A percentile compares a stretch with the other conserved stretches of the same genome.
phyloP scores from a whole-genome alignment of 2,329 filamentous ascomycete species.

The Cercospora sp. region DNA sequence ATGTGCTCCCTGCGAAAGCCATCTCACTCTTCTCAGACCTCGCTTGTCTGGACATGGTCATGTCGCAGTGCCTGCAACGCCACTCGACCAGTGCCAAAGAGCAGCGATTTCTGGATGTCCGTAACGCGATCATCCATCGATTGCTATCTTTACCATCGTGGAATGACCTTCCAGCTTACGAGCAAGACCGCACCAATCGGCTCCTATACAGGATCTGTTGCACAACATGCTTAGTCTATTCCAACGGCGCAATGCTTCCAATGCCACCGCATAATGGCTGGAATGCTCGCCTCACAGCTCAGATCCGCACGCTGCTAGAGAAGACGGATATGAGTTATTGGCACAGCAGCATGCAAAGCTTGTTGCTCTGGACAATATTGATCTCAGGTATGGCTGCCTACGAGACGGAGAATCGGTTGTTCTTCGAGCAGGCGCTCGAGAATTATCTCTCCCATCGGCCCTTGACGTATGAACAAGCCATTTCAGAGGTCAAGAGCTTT shows the following conservation, averaged over 20 bases:
- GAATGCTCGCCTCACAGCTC: not conserved
- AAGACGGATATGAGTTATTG: not conserved
- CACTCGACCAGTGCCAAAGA: not conserved
- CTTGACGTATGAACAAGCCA: not conserved
- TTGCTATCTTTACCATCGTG: not conserved
- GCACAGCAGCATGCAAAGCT: not conserved
- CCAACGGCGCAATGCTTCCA: not conserved
- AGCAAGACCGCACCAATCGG: not conserved
- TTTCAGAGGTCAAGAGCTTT: not conserved
- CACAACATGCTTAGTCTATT: not conserved
- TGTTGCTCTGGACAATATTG: not conserved
- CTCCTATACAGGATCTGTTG: not conserved
- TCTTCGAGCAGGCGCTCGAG: not conserved
- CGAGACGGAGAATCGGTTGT: not conserved
- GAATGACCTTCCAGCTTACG: not conserved
- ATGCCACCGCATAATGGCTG: not conserved
- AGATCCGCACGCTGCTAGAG: not conserved
- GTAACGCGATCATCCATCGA: not conserved
- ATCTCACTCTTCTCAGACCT: not conserved
- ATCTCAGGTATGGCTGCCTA: not conserved
- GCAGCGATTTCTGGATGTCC: not conserved
- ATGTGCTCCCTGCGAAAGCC: not conserved
- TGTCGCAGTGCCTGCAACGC: not conserved
- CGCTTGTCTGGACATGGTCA: not conserved
- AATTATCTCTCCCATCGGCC: not conserved